Base-by-base conservation (phyloP, 2,329 filamentous ascomycete species). In the Atkinsonella hypoxylon region DNA sequence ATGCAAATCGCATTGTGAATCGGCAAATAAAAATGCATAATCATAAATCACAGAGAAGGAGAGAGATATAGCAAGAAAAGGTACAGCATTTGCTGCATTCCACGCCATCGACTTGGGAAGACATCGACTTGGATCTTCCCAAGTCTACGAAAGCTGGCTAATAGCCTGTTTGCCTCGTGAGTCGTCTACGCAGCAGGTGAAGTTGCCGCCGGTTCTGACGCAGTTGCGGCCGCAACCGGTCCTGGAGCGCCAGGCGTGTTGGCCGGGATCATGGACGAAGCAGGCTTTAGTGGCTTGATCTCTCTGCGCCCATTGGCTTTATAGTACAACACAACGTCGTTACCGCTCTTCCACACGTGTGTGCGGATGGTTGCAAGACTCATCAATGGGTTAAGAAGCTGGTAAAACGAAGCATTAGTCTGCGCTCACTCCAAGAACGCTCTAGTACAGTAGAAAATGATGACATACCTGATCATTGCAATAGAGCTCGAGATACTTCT, bases 291-390 rank as follows among this genome's bases (percentile, higher is more conserved):
- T 7, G 54, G 53, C 41, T 54, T 53, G 34, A 81, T 72, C 53
- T 78, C 74, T 67, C 88, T 91, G 61, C 81, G 82, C n/a, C 89
- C 90, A 59, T 96, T 98, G 48, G 86, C 77, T 63, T 90, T 94
- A 74, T 98, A 98, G 62, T 89, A 81, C 47, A 98, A 74, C 49
- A 95, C 70, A 56, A 98, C 86, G 67, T 98, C 93, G 59, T 86
- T 90, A n/a, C 89, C 89, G 42, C 87, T 89, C 60, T 94, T 89
- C 93, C 93, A 98, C 49, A 97, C 76, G 62, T 95, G 89, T 2
- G 89, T 85, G 32, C 91, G 83, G 42, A 98, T 82, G 0, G 90
- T 96, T 4, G 89, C 89, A n/a, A 98, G 78, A 36, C 86, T 97
- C 85, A 95, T 96, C 32, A 83, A 85, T 7, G 83, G 81, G 2